phyloP scores from a whole-genome alignment of 495 filamentous ascomycete genomes.

The Hyaloscypha finlandica region DNA sequence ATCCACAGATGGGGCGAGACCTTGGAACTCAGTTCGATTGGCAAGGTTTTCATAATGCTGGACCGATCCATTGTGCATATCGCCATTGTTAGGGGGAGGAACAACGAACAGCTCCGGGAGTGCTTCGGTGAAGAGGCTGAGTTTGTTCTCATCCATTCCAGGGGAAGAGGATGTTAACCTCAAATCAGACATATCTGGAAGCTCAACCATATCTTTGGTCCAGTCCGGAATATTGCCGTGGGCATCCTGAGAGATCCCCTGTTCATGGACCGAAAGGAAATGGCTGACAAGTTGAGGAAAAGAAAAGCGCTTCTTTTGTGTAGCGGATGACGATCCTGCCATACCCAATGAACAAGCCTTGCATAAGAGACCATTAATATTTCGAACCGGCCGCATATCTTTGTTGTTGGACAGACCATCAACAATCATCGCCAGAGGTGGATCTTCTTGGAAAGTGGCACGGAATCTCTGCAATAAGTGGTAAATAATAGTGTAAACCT shows the following conservation, averaged over 20 bases:
- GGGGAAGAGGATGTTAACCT: slow-evolving; percentile 45
- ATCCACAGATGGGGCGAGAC: slow-evolving; percentile 30
- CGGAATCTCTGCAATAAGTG: slow-evolving; percentile 58
- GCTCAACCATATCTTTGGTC: slow-evolving; percentile 69
- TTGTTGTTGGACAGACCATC: slow-evolving; percentile 66
- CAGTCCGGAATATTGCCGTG: slow-evolving; percentile 52
- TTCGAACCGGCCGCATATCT: slow-evolving; percentile 67
- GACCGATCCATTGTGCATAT: slow-evolving; percentile 2
- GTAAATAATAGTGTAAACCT: slow-evolving; percentile 64
- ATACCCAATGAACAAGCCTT: slow-evolving; percentile 55
- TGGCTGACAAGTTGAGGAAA: slow-evolving; percentile 65
- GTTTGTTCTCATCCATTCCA: slow-evolving; percentile 58
- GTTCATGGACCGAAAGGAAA: slow-evolving; percentile 62
- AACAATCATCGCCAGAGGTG: slow-evolving; percentile 61
- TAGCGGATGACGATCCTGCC: slow-evolving; percentile 28
- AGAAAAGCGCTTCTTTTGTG: slow-evolving; percentile 55
- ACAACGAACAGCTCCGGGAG: slow-evolving; percentile 45
- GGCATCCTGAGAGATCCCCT: slow-evolving; percentile 35
- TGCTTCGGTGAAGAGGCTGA: slow-evolving; percentile 56
- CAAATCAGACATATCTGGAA: slow-evolving; percentile 56
- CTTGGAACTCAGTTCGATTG: slow-evolving; percentile 8
- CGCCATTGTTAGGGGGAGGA: slow-evolving; percentile 3
- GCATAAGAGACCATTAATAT: slow-evolving; percentile 64
- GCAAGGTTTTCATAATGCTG: slow-evolving; percentile 8
- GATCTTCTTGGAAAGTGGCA: slow-evolving; percentile 54